Base-by-base conservation (phyloP, 1,139 yeast species). In the Blastobotrys illinoisensis region DNA sequence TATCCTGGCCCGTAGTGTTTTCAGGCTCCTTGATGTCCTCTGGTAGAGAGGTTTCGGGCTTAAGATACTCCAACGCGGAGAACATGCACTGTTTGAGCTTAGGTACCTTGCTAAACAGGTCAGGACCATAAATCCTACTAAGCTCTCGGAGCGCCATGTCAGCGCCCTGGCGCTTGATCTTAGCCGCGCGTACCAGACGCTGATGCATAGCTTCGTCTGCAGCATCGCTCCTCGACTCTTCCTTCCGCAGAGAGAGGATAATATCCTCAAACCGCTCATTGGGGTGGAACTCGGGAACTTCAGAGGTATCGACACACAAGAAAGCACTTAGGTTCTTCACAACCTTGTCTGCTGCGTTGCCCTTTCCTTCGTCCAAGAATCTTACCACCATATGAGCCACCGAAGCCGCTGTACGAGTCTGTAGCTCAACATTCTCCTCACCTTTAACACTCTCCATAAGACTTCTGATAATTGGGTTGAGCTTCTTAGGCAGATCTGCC, bases 241-340 rank as follows among this genome's bases (percentile, higher is more conserved):
- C 97, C 63, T 88, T 88, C 54, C 83, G 78, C 63, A 91, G 76
- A 0, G 97, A 88, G 54, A 91, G 73, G 44, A 93, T 85, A 18
- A 75, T 75, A 53, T 81, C 83, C 32, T 73, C 78, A 56, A 78
- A 77, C 11, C 73, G 73, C 49, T 80, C 79, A 66, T 88, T 87
- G 50, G 88, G 86, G 32, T 79, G 78, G 66, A 88, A 93, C 65
- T 90, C 98, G 2, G 99, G 99, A 40, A 93, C 97, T 68, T 91
- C 98, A 5, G 95, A 81, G 0, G 97, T 89, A 68, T 93, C 99
- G 46, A 91, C 97, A 74, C 99, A 93, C 50, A 93, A 70, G 67
- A 93, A 93, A 1, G 95, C 96, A 72, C 97, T 88, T 54, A 95
- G 74, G 65, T 95, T 95, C 67, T 89, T 91, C 52, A 88, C 81